phyloP scores from a whole-genome alignment of 768 basidiomycete species.

The Collybia mongolica region DNA sequence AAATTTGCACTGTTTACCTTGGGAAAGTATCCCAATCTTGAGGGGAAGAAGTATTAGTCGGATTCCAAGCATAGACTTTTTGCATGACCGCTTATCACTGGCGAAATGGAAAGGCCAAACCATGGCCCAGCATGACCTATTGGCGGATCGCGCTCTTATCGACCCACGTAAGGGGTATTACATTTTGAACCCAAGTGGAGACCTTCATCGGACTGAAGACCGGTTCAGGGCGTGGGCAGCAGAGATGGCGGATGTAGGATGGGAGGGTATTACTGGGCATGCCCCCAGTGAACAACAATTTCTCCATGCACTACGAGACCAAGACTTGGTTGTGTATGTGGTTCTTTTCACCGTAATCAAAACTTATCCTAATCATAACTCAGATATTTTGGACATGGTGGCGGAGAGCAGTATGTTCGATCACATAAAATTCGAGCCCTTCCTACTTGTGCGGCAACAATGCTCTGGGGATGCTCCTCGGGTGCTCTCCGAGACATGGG shows the following conservation, averaged over 20 bases:
- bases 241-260: slow-evolving; percentile 71
- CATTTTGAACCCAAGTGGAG: slow-evolving; percentile 90
- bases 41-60: slow-evolving; percentile 86
- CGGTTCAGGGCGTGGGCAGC: slow-evolving; percentile 79
- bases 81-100: slow-evolving; percentile 77
- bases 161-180: slow-evolving; percentile 75
- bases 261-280: slow-evolving; percentile 79
- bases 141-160: slow-evolving; percentile 49
- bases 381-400: slow-evolving; percentile 97
- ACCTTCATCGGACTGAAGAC: slow-evolving; percentile 79
- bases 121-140: slow-evolving; percentile 11
- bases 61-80: slow-evolving; percentile 87
- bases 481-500: slow-evolving; percentile 88
- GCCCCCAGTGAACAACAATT: slow-evolving; percentile 85
- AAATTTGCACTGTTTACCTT: slow-evolving; percentile 85
- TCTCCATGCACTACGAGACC: slow-evolving; percentile 61
- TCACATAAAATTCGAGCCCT: slow-evolving; percentile 84
- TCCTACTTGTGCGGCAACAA: slow-evolving; percentile 84
- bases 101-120: slow-evolving; percentile 40
- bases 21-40: slow-evolving; percentile 92
- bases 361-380: slow-evolving; percentile 1
- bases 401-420: slow-evolving; percentile 91
- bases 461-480: slow-evolving; percentile 99
- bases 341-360: background rate
- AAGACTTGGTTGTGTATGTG: slow-evolving; percentile 90